Evolutionary conservation across 148 eudicot genomes (phyloP).

Genomic region (Chenopodium quinoa): DNA sequence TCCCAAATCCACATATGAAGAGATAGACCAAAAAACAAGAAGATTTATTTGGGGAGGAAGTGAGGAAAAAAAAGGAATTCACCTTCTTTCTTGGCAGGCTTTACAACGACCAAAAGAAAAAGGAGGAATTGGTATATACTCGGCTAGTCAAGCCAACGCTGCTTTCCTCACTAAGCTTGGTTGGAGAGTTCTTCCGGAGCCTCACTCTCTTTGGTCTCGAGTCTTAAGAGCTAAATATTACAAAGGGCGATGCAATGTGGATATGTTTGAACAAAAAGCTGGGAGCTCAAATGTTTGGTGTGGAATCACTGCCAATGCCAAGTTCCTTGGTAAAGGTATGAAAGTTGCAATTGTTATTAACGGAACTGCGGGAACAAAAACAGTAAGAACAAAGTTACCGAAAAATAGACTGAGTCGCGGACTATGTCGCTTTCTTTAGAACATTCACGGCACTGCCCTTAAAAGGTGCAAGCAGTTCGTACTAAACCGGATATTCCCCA

Average conservation of each 20-base stretch:
- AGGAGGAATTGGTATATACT: background rate
- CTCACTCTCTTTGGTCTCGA: background rate
- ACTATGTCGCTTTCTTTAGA: too few species aligned
- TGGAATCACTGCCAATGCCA: background rate
- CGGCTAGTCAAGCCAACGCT: background rate
- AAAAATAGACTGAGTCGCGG: too few species aligned
- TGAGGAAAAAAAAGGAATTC: background rate
- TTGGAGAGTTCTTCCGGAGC: background rate
- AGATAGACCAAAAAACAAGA: background rate
- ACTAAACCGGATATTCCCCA: too few species aligned
- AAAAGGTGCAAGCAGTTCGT: too few species aligned
- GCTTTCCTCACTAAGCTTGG: background rate
- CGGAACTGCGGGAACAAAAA: too few species aligned
- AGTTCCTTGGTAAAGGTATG: background rate
- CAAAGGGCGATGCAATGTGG: too few species aligned
- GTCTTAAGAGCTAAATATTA: too few species aligned
- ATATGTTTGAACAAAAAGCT: background rate
- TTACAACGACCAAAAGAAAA: background rate
- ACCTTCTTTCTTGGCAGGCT: background rate
- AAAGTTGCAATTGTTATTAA: background rate
- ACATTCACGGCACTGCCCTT: too few species aligned
- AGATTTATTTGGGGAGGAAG: background rate
- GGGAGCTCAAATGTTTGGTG: background rate
- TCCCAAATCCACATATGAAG: background rate
- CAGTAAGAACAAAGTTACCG: too few species aligned